phyloP scores from a whole-genome alignment of 177 flowering plant genomes.

The Vitis hybrid region DNA sequence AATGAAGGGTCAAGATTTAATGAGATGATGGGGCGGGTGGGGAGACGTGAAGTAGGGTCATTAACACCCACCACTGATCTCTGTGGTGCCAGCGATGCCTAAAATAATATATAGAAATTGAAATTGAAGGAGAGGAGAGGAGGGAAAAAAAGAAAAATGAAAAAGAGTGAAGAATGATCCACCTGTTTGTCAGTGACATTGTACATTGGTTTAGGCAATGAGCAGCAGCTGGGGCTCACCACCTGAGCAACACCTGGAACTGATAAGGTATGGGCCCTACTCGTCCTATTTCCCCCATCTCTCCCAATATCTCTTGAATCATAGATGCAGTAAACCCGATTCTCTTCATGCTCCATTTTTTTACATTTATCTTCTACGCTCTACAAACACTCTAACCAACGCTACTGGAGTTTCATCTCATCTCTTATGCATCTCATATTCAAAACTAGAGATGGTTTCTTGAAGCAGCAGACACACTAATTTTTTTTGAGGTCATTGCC shows the following conservation, averaged over 20 bases:
- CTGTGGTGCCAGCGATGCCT: slow-evolving; percentile 28
- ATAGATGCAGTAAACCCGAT: slow-evolving; percentile 25
- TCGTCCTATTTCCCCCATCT: slow-evolving; percentile 19
- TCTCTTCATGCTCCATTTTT: too few relatives aligned
- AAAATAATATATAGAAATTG: slow-evolving; percentile 6
- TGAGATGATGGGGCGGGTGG: not conserved
- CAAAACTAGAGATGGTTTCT: too few relatives aligned
- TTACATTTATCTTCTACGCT: too few relatives aligned
- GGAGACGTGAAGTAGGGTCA: slow-evolving; percentile 19
- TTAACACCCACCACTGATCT: slow-evolving; percentile 35
- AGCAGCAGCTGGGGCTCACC: slow-evolving; percentile 55
- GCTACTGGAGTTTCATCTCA: slow-evolving; percentile 12
- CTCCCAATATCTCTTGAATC: slow-evolving; percentile 21
- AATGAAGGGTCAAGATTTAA: slow-evolving; percentile 27
- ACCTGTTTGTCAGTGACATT: slow-evolving; percentile 68
- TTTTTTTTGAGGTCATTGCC: too few relatives aligned
- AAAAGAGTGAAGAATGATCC: slow-evolving; percentile 46
- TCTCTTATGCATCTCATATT: not conserved
- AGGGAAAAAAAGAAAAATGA: slow-evolving; percentile 9
- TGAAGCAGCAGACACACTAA: too few relatives aligned
- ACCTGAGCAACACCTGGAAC: slow-evolving; percentile 71
- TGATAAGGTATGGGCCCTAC: slow-evolving; percentile 56
- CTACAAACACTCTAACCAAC: too few relatives aligned
- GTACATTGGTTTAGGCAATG: slow-evolving; percentile 53
- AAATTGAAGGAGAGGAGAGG: not conserved